A percentile compares a stretch with the other conserved stretches of the same genome.
These are phyloP conservation scores for Botrytis elliptica DNA, from an alignment of 2,329 filamentous ascomycete species.

Conservation along the genomic window DNA sequence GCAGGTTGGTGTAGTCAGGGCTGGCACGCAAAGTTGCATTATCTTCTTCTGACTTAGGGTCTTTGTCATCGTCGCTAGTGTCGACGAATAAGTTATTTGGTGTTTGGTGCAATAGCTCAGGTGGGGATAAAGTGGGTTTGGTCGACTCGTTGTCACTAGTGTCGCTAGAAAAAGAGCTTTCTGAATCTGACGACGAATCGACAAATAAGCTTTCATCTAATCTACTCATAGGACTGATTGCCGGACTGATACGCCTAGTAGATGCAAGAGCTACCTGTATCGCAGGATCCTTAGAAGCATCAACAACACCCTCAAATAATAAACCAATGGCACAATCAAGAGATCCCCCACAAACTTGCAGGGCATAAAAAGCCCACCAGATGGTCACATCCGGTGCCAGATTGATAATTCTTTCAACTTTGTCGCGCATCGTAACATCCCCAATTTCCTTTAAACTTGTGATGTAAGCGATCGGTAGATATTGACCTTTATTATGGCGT, in stretches of 20 bases:
- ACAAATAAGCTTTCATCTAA: not conserved
- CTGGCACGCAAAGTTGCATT: not conserved
- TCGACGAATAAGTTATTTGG: not conserved
- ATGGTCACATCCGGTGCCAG: not conserved
- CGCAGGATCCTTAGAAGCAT: not conserved
- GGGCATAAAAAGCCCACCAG: constrained; percentile 13
- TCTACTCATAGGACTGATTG: not conserved
- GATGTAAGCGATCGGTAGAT: not conserved
- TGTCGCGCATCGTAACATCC: not conserved
- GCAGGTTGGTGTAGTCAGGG: not conserved
- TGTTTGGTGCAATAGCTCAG: not conserved
- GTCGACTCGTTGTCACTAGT: not conserved
- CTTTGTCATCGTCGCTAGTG: not conserved
- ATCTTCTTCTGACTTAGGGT: not conserved
- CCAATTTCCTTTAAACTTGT: not conserved
- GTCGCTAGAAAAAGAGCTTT: not conserved
- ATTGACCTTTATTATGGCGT: not conserved
- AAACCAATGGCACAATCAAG: not conserved
- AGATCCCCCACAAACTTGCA: constrained; percentile 7
- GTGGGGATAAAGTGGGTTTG: not conserved
- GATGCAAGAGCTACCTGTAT: not conserved
- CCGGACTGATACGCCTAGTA: not conserved
- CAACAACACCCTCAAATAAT: constrained; percentile 1
- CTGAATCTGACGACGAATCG: not conserved
- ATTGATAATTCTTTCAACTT: not conserved